Evolutionary conservation across 306 rosid species (phyloP).

Genomic region (Purshia tridentata): DNA sequence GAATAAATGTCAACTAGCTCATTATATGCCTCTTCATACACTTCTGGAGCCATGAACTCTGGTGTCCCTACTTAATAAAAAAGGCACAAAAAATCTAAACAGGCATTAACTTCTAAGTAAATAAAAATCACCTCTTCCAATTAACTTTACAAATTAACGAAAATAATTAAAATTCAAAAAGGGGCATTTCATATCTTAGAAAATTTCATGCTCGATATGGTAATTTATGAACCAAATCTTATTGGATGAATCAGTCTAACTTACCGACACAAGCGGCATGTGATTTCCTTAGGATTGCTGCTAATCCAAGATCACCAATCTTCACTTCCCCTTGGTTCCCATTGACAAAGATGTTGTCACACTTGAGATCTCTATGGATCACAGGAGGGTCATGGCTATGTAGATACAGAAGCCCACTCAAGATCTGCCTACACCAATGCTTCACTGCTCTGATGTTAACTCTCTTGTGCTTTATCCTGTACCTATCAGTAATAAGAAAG

Average conservation of each 20-base stretch:
- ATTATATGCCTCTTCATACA: slow-evolving; percentile 84
- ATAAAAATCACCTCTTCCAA: slow-evolving; percentile 14
- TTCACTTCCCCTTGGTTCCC: slow-evolving; percentile 97
- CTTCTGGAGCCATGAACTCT: slow-evolving; percentile 99
- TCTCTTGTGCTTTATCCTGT: slow-evolving; percentile 75
- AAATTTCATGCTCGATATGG: neutral
- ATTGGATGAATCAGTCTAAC: slow-evolving; percentile 14
- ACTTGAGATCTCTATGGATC: slow-evolving; percentile 97
- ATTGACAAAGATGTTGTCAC: slow-evolving; percentile 90
- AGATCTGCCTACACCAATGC: slow-evolving; percentile 97
- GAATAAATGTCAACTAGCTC: slow-evolving; percentile 95
- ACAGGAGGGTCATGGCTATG: slow-evolving; percentile 93
- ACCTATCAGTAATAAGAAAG: slow-evolving; percentile 43
- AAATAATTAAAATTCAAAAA: neutral
- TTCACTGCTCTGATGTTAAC: slow-evolving; percentile 84
- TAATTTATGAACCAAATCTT: neutral
- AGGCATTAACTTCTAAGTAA: slow-evolving; percentile 23
- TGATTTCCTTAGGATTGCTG: slow-evolving; percentile 82
- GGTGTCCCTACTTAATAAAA: slow-evolving; percentile 68
- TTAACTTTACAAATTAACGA: neutral
- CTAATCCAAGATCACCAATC: slow-evolving; percentile 96
- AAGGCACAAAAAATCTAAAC: slow-evolving; percentile 14
- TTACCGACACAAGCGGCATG: slow-evolving; percentile 95
- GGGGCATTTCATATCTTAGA: neutral
- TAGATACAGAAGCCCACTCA: slow-evolving; percentile 80